Evolutionary conservation across 371 early-diverging fungal genomes (phyloP).

Genomic region (Circinella minor): DNA sequence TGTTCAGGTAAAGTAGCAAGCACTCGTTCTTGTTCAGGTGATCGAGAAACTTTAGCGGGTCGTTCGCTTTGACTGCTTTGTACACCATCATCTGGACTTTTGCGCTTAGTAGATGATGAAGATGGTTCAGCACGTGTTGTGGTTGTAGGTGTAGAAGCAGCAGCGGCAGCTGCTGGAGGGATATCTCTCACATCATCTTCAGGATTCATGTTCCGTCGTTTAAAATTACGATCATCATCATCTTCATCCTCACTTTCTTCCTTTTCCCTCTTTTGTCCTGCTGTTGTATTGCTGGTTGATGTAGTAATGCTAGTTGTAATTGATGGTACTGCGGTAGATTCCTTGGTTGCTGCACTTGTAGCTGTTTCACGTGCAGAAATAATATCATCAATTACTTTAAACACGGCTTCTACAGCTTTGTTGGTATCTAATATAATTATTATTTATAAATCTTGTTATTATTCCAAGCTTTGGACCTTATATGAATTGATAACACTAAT

Average conservation of each 20-base stretch:
- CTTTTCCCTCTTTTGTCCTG: slow-evolving; percentile 12
- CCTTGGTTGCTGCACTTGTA: no score
- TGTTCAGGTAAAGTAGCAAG: slow-evolving; percentile 7
- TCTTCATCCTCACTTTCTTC: slow-evolving; percentile 48
- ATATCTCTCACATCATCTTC: slow-evolving; percentile 23
- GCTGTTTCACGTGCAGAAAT: background rate
- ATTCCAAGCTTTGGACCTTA: background rate
- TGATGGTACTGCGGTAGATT: no score
- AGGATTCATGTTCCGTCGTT: slow-evolving; percentile 68
- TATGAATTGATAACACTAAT: no score
- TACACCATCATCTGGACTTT: background rate
- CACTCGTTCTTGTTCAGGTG: slow-evolving; percentile 8
- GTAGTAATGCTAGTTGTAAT: background rate
- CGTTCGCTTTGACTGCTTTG: background rate
- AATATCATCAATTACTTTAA: slow-evolving; percentile 34
- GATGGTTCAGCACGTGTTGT: background rate
- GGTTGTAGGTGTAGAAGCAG: slow-evolving; percentile 1
- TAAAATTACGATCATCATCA: slow-evolving; percentile 74
- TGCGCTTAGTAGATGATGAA: background rate
- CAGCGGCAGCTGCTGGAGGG: background rate
- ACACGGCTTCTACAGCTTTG: slow-evolving; percentile 67
- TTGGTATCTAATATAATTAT: slow-evolving; percentile 60
- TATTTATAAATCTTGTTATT: background rate
- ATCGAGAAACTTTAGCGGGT: background rate
- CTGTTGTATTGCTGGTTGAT: background rate